Base-by-base conservation (phyloP, 345 rosid species). In the Salix arbutifolia region DNA sequence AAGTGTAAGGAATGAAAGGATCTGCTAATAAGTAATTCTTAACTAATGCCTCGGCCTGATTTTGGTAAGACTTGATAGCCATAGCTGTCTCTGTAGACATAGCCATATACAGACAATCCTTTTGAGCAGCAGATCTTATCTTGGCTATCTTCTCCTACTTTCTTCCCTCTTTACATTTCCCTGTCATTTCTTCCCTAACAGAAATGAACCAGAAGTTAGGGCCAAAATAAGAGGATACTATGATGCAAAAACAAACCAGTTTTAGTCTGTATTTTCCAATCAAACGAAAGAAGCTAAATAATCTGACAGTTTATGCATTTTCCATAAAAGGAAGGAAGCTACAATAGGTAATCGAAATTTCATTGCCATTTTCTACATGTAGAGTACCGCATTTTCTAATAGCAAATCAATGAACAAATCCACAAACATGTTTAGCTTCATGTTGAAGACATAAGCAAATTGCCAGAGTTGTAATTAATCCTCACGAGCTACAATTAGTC, bases 1-100 rank as follows among this genome's bases (percentile, higher is more conserved):
- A 90, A 61, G 97, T 89, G 83, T 88, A 92, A 42, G 98, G 94
- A 76, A 91, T 82, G 78, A 82, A 87, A 46, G 93, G 86, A 81
- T 86, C 88, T 26, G 94, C 85, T 42, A 89, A 83, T 69, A 94
- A 58, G 82, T 91, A 90, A 83, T 82, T 78, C 81, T 81, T 87
- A 67, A 91, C 86, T 83, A 94, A 82, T 60, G 76, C 78, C 75
- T 89, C 85, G 21, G 96, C 94, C 80, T 90, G 94, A 75, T 53
- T 86, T 72, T 87, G 89, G 74, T 94, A 92, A 64, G 97, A 83
- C 83, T 81, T 86, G 61, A 92, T 80, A 61, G 89, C 86, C 90
- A 85, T 88, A 56, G 67, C 78, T 65, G 82, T 89, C 70, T 79
- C 81, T 65, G 70, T 44, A 56, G 91, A 83, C 68, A 74, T 58